Conservation (phyloP, 805 yeast genomes). For the Zygosaccharomyces pseudorouxii region DNA sequence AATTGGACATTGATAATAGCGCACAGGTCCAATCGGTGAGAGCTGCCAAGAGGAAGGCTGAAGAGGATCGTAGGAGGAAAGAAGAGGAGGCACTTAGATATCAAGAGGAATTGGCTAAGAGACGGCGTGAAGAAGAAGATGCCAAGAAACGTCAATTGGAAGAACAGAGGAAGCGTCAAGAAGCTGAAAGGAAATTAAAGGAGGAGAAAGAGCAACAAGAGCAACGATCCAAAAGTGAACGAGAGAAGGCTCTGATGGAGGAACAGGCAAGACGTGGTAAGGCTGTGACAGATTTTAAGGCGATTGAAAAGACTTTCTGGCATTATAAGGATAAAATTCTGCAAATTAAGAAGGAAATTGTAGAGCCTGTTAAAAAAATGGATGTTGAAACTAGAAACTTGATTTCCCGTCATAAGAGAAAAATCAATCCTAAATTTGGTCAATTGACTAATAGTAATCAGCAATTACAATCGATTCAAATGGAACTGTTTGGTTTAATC, state of each 20-base stretch:
- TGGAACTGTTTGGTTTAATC: constrained; percentile 50
- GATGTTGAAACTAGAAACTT: constrained; percentile 50
- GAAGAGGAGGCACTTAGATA: constrained; percentile 18
- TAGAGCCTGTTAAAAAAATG: constrained; percentile 45
- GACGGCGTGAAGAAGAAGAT: constrained; percentile 13
- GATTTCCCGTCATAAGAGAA: constrained; percentile 61
- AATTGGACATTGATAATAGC: constrained; percentile 12
- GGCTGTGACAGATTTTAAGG: constrained; percentile 27
- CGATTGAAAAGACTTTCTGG: constrained; percentile 42
- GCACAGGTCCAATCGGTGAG: constrained; percentile 10
- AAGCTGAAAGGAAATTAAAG: constrained; percentile 15
- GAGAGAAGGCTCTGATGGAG: constrained; percentile 17
- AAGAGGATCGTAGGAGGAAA: constrained; percentile 15
- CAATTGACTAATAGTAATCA: constrained; percentile 70
- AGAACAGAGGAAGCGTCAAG: constrained; percentile 15
- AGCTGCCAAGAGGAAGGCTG: constrained; percentile 9
- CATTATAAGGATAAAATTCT: constrained; percentile 49
- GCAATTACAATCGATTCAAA: constrained; percentile 52
- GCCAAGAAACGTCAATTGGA: constrained; percentile 17
- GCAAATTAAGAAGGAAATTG: constrained; percentile 57
- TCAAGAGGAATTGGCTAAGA: constrained; percentile 15
- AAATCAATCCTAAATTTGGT: constrained; percentile 85
- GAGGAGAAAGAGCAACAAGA: constrained; percentile 19
- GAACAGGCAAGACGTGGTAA: constrained; percentile 21
- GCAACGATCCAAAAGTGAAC: constrained; percentile 22